Evolutionary conservation across 495 filamentous ascomycete genomes (phyloP).

Genomic region (Penicillium arizonense): DNA sequence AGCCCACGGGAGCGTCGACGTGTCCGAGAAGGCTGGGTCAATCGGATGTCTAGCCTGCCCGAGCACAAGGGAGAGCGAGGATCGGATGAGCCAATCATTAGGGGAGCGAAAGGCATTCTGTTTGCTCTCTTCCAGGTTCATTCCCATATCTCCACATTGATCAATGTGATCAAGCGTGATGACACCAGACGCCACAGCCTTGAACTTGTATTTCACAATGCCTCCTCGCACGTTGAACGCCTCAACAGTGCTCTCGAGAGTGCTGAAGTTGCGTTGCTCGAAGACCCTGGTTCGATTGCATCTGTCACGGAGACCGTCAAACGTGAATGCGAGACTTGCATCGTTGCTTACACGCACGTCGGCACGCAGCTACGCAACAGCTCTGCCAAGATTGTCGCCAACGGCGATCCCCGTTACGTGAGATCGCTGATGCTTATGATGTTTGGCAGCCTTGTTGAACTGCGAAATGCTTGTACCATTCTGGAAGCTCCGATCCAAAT

Average conservation of each 20-base stretch:
- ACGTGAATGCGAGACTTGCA: conserved; percentile 68
- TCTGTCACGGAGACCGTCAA: conserved; percentile 52
- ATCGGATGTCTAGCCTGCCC: conserved; percentile 79
- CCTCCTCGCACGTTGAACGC: conserved; percentile 69
- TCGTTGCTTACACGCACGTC: conserved; percentile 74
- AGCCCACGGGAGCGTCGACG: conserved; percentile 53
- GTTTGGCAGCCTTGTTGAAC: conserved; percentile 77
- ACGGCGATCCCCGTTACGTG: conserved; percentile 75
- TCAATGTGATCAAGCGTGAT: conserved; percentile 66
- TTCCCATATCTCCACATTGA: conserved; percentile 68
- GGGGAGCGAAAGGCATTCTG: conserved; percentile 81
- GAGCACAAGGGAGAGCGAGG: conserved; percentile 68
- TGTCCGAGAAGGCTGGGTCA: conserved; percentile 57
- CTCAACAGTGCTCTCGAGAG: conserved; percentile 71
- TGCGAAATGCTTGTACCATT: conserved; percentile 54
- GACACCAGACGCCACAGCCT: conserved; percentile 67
- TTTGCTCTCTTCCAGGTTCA: conserved; percentile 83
- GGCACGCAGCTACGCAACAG: conserved; percentile 67
- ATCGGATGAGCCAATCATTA: conserved; percentile 63
- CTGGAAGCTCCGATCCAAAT: conserved; percentile 33
- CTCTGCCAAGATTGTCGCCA: conserved; percentile 66
- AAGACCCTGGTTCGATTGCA: conserved; percentile 42
- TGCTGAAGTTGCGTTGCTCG: conserved; percentile 48
- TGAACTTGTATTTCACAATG: conserved; percentile 76
- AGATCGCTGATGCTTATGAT: conserved; percentile 77